Base-by-base conservation (phyloP, 176 grass and related monocot genomes). In the Juncus effusus region DNA sequence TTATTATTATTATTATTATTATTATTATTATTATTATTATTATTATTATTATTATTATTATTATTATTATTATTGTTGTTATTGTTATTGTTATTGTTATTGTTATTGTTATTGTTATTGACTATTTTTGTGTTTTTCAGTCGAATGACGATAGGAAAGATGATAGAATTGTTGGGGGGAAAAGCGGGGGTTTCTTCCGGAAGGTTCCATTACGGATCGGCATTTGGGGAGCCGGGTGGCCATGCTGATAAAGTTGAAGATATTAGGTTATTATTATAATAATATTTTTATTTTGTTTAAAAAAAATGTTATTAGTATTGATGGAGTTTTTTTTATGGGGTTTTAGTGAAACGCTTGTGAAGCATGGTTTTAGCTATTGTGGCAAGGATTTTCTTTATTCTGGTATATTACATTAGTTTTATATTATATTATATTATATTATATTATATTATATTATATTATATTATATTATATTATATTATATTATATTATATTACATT, bases 91-190 rank as follows among this genome's bases (percentile, higher is more conserved):
- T n/a, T n/a, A n/a, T n/a, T n/a, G n/a, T n/a, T n/a, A n/a, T n/a
- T n/a, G n/a, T n/a, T n/a, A 5, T 82, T 19, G 66, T 76, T 67
- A 36, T 61, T 60, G 36, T 78, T 16, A 4, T 28, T 4, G 16
- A 15, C 40, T 80, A 38, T 6, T 38, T 67, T 80, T 62, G 61
- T 14, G 36, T 67, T 40, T 28, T 36, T 10, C 70, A 96, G 88
- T 86, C 88, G 93, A 60, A 97, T 97, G 93, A 97, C 93, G 13
- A 89, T 97, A 53, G 93, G 93, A 53, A 97, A 97, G 86, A 97
- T 97, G 93, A 97, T 97, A 69, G 93, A 97, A 61, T 85, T 97
- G 70, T 56, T 97, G 74, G 93, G 93, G 67, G 88, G 93, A 64
- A 97, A 97, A 72, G 93, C 93, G 75, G 93, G 93, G 11, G 72